phyloP scores from a whole-genome alignment of 2,329 filamentous ascomycete species.

The Beauveria pseudobassiana region DNA sequence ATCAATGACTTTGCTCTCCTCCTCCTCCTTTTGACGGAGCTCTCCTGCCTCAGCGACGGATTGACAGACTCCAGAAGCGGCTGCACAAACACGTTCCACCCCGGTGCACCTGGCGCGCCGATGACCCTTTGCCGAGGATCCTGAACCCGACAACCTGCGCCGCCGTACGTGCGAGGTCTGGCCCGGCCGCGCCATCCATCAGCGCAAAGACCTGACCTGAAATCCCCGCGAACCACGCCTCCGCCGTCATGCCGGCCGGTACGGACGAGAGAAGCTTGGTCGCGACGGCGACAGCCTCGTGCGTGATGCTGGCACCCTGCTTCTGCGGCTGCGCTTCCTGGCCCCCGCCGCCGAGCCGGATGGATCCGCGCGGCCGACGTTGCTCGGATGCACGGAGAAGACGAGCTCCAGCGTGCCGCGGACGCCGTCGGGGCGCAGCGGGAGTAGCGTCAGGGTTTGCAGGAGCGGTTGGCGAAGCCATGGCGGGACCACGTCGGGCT shows the following conservation, averaged over 20 bases:
- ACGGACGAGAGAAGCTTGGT: slow-evolving; percentile 54
- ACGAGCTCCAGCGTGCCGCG: slow-evolving; percentile 64
- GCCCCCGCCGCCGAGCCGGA: slow-evolving; percentile 22
- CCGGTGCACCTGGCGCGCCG: slow-evolving; percentile 54
- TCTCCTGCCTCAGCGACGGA: slow-evolving; percentile 25
- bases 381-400: slow-evolving; percentile 58
- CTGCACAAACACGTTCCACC: slow-evolving; percentile 55
- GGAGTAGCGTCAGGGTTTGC: slow-evolving; percentile 50
- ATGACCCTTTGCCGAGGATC: slow-evolving; percentile 56
- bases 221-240: slow-evolving; percentile 54
- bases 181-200: slow-evolving; percentile 45
- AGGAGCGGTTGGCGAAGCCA: slow-evolving; percentile 55
- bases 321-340: slow-evolving; percentile 46
- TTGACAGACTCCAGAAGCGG: slow-evolving; percentile 49
- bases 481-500: slow-evolving; percentile 48
- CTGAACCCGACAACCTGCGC: slow-evolving; percentile 44
- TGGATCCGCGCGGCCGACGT: slow-evolving; percentile 32
- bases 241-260: slow-evolving; percentile 44
- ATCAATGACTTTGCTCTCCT: slow-evolving; percentile 35
- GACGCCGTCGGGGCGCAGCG: slow-evolving; percentile 56
- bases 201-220: slow-evolving; percentile 53
- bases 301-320: slow-evolving; percentile 55
- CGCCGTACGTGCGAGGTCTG: slow-evolving; percentile 28
- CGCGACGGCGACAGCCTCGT: slow-evolving; percentile 59
- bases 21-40: slow-evolving; percentile 16